Percentiles rank a stretch among this genome's conserved stretches.
Conservation (phyloP, 768 basidiomycete species). For the Scleroderma citrinum region DNA sequence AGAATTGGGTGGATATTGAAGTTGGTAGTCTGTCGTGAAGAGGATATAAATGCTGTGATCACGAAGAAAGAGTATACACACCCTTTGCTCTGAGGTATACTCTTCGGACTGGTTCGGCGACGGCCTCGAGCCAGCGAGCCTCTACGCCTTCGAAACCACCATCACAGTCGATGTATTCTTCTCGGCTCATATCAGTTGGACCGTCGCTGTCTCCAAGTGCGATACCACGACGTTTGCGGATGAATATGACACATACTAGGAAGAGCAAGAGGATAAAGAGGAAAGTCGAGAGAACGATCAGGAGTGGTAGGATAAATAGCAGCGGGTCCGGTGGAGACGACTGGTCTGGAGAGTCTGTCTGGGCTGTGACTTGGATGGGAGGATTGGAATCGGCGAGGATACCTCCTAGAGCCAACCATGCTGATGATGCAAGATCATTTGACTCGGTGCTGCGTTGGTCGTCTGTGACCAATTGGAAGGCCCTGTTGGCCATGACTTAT, state of each 20-base stretch:
- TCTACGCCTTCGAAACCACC: conserved; percentile 93
- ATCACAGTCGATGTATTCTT: conserved; percentile 85
- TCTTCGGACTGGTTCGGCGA: conserved; percentile 56
- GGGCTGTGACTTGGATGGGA: neutral
- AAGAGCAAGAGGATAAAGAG: conserved; percentile 90
- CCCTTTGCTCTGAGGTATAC: conserved; percentile 87
- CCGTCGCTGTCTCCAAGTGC: conserved; percentile 81
- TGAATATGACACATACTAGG: conserved; percentile 81
- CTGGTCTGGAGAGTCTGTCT: conserved; percentile 18
- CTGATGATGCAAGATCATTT: neutral
- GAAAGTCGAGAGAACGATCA: conserved; percentile 90
- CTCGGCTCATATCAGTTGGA: conserved; percentile 87
- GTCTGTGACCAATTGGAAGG: conserved; percentile 3
- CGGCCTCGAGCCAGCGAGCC: conserved; percentile 86
- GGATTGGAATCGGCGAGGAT: conserved; percentile 1
- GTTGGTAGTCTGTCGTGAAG: conserved; percentile 59
- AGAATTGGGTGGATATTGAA: conserved; percentile 93
- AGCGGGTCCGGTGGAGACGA: conserved; percentile 53
- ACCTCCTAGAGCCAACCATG: conserved; percentile 3
- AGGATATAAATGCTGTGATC: conserved; percentile 5
- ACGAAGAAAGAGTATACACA: conserved; percentile 28
- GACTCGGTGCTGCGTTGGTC: neutral
- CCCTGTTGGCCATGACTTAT: conserved; percentile 5
- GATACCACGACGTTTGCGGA: conserved; percentile 74
- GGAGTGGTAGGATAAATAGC: conserved; percentile 85